Conservation (phyloP, 345 rosid species). For the Clausena lansium region DNA sequence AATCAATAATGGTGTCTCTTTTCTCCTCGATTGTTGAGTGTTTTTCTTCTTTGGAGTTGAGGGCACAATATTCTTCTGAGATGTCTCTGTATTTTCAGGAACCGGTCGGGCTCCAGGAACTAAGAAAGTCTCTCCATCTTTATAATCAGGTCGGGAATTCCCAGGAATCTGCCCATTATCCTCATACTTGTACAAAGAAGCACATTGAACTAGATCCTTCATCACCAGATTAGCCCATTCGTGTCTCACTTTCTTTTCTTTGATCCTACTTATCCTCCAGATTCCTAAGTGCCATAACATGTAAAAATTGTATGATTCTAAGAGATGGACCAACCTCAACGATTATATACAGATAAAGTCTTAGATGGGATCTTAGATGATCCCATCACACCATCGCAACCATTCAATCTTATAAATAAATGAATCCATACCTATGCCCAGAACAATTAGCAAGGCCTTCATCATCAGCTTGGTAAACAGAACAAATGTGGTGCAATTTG, state of each 20-base stretch:
- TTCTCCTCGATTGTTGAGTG: background rate
- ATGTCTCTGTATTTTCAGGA: background rate
- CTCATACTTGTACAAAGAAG: slow-evolving; percentile 8
- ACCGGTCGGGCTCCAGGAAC: background rate
- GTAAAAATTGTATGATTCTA: background rate
- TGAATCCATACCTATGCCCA: background rate
- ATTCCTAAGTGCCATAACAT: background rate
- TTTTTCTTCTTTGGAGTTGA: background rate
- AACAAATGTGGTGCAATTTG: background rate
- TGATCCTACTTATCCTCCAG: background rate
- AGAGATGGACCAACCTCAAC: too few relatives aligned
- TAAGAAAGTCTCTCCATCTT: background rate
- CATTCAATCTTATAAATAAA: background rate
- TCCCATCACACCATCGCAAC: too few relatives aligned
- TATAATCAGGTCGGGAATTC: background rate
- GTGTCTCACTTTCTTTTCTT: slow-evolving; percentile 11
- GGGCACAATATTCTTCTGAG: background rate
- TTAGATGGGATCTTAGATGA: too few relatives aligned
- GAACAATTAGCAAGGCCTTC: slow-evolving; percentile 1
- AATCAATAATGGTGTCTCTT: slow-evolving; percentile 12
- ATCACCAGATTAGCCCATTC: slow-evolving; percentile 10
- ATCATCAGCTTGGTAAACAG: background rate
- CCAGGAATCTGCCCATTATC: background rate
- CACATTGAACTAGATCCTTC: background rate
- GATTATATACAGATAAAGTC: too few relatives aligned